Percentiles rank a stretch among this genome's conserved stretches.
Evolutionary conservation across 768 basidiomycete genomes (phyloP).

Genomic region (Xanthoconium stramineum): DNA sequence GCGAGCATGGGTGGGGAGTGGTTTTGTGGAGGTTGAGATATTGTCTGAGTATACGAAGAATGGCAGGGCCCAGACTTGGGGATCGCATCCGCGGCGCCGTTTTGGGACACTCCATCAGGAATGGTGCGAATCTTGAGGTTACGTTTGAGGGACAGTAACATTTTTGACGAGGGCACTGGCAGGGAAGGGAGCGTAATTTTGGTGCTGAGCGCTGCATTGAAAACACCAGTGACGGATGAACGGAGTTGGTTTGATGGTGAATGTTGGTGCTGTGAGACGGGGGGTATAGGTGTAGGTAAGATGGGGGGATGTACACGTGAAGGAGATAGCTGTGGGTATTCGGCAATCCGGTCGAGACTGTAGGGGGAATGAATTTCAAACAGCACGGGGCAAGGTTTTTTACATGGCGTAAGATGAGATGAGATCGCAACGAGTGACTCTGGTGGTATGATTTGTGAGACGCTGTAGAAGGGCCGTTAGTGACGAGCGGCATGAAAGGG

Average conservation of each 20-base stretch:
- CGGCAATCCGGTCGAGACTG: constrained; percentile 32
- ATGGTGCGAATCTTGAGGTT: constrained; percentile 7
- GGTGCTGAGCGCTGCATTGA: constrained; percentile 23
- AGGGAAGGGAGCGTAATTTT: constrained; percentile 17
- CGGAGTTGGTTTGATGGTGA: constrained; percentile 7
- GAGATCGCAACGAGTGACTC: constrained; percentile 45
- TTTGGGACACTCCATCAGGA: not conserved
- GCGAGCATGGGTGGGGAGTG: constrained; percentile 10
- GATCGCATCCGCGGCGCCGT: not conserved
- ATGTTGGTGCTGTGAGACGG: constrained; percentile 9
- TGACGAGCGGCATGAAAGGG: not conserved
- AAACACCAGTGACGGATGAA: constrained; percentile 20
- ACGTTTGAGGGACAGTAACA: constrained; percentile 23
- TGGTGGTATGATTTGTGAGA: constrained; percentile 55
- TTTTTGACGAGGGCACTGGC: constrained; percentile 15
- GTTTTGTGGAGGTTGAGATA: constrained; percentile 1
- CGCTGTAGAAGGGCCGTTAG: constrained; percentile 30
- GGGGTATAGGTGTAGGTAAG: constrained; percentile 15
- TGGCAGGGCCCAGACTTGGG: not conserved
- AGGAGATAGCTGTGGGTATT: constrained; percentile 42
- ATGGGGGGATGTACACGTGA: constrained; percentile 5
- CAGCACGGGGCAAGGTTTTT: constrained; percentile 27
- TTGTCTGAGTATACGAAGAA: constrained; percentile 1
- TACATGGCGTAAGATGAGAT: constrained; percentile 28
- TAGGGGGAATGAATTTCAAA: constrained; percentile 35